Conservation (phyloP, 2,329 filamentous ascomycete genomes). For the Lasiodiplodia gonubiensis region DNA sequence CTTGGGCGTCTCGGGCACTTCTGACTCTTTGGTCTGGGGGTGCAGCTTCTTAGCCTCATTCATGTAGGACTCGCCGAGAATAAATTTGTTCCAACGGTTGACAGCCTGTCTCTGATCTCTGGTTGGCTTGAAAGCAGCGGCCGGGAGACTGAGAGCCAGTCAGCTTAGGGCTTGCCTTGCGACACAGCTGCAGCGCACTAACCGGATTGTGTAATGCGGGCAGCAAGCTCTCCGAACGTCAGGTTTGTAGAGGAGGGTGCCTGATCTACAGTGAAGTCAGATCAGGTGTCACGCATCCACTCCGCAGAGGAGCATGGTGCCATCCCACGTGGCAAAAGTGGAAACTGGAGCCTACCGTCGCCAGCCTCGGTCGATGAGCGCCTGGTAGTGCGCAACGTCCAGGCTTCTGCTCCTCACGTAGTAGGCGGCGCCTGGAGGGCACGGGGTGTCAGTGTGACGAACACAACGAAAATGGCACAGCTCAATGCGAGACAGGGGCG, state of each 20-base stretch:
- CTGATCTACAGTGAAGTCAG: constrained; percentile 47
- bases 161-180: constrained; percentile 6
- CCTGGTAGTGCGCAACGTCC: constrained; percentile 71
- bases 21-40: constrained; percentile 70
- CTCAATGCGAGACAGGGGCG: not conserved
- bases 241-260: constrained; percentile 74
- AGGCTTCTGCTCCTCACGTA: constrained; percentile 69
- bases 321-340: constrained; percentile 26
- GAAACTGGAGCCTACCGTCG: constrained; percentile 63
- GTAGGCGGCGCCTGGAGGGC: constrained; percentile 70
- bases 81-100: constrained; percentile 75
- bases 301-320: constrained; percentile 4
- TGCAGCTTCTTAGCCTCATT: constrained; percentile 68
- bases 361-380: constrained; percentile 76
- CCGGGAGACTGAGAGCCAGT: constrained; percentile 61
- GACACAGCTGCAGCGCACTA: constrained; percentile 28
- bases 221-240: constrained; percentile 84
- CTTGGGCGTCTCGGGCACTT: not conserved
- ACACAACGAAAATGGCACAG: not conserved
- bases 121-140: constrained; percentile 66
- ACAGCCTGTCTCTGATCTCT: constrained; percentile 76
- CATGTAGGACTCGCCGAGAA: constrained; percentile 71
- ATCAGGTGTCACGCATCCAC: constrained; percentile 2
- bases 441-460: not conserved
- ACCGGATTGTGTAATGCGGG: constrained; percentile 82